Conservation (phyloP, 192 early-diverging fungal species). For the Mortierella alpina region DNA sequence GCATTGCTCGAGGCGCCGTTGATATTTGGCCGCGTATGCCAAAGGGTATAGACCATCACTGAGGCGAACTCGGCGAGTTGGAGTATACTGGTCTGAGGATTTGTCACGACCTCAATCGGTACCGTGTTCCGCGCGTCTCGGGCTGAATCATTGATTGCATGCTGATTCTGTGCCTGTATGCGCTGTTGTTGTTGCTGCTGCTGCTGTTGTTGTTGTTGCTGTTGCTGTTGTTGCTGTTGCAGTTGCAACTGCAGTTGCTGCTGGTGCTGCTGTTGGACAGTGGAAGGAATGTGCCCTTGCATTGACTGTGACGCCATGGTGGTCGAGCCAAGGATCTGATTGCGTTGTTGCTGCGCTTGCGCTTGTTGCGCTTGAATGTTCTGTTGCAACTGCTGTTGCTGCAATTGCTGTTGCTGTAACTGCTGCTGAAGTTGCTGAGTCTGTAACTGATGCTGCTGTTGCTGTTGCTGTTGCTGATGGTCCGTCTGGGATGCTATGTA, state of each 20-base stretch:
- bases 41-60: conserved; percentile 40
- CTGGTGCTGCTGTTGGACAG: neutral
- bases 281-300: too few species aligned
- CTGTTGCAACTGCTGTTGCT: conserved; percentile 11
- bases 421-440: conserved; percentile 3
- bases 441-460: conserved; percentile 19
- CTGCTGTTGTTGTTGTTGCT: conserved; percentile 8
- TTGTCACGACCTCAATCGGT: conserved; percentile 21
- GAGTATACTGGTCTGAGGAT: conserved; percentile 21
- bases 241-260: conserved; percentile 2
- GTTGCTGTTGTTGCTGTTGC: conserved; percentile 9
- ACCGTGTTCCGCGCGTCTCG: conserved; percentile 13
- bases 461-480: conserved; percentile 25
- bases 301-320: too few species aligned
- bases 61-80: conserved; percentile 30
- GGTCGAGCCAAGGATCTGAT: neutral
- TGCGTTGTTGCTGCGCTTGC: neutral
- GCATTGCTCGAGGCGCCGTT: conserved; percentile 34
- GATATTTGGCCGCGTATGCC: conserved; percentile 35
- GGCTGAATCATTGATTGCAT: conserved; percentile 4
- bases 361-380: conserved; percentile 9
- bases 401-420: conserved; percentile 4
- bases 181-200: conserved; percentile 20
- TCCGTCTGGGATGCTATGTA: neutral
- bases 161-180: conserved; percentile 9